Evolutionary conservation across 805 yeast genomes (phyloP).

Genomic region (Myxozyma monticola): DNA sequence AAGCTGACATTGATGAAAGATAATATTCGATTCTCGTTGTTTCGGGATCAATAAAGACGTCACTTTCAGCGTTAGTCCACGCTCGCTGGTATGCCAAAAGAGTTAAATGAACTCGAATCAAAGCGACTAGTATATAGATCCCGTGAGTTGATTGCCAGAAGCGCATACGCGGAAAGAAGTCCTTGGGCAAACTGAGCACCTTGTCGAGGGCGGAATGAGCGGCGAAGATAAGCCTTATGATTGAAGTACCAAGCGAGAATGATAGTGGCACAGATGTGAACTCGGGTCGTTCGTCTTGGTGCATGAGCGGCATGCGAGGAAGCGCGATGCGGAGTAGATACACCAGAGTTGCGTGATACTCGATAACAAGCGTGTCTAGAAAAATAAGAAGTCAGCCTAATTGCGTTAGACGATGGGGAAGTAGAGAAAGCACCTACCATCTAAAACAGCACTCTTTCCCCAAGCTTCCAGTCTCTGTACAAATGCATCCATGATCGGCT

Average conservation of each 20-base stretch:
- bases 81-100: neutral
- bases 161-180: neutral
- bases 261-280: neutral
- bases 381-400: neutral
- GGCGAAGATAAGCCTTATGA: neutral
- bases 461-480: neutral
- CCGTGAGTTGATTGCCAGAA: constrained; percentile 9
- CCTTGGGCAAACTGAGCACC: constrained; percentile 1
- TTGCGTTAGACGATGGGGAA: neutral
- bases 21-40: neutral
- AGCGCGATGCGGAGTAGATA: constrained; percentile 6
- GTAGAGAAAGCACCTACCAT: too few relatives aligned
- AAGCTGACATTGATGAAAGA: too few relatives aligned
- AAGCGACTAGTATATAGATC: neutral
- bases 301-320: constrained; percentile 6
- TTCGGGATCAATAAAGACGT: neutral
- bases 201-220: constrained; percentile 8
- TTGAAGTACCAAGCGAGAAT: constrained; percentile 1
- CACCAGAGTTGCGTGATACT: constrained; percentile 4
- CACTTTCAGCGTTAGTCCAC: neutral
- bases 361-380: constrained; percentile 6
- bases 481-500: constrained; percentile 10
- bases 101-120: constrained; percentile 4
- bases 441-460: neutral
- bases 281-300: neutral